A percentile compares a stretch with the other conserved stretches of the same genome.
These are phyloP conservation scores for Phyllosticta paracitricarpa DNA, from an alignment of 2,329 filamentous ascomycete genomes.

Conservation along the genomic window DNA sequence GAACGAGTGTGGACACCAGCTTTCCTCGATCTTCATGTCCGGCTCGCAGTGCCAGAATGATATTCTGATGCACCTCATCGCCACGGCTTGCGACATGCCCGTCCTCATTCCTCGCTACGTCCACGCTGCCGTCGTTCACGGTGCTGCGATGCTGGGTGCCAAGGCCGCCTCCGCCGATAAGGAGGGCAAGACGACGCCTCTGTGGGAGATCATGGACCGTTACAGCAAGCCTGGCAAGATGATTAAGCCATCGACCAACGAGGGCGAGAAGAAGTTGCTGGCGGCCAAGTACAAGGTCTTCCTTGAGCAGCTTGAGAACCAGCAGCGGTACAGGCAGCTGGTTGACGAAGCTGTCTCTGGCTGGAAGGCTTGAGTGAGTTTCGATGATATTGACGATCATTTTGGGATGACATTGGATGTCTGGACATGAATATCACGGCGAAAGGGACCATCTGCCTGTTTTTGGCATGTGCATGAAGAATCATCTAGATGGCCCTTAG, in stretches of 20 bases:
- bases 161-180: slow-evolving; percentile 83
- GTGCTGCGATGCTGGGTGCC: slow-evolving; percentile 95
- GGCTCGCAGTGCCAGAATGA: slow-evolving; percentile 95
- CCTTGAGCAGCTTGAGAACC: slow-evolving; percentile 78
- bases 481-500: background rate
- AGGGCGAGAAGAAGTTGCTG: slow-evolving; percentile 67
- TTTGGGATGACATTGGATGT: background rate
- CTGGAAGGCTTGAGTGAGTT: slow-evolving; percentile 15
- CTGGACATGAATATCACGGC: background rate
- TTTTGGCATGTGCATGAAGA: background rate
- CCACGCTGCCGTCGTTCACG: slow-evolving; percentile 90
- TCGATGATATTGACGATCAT: background rate
- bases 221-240: slow-evolving; percentile 91
- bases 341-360: slow-evolving; percentile 51
- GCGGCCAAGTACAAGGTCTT: slow-evolving; percentile 93
- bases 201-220: slow-evolving; percentile 96
- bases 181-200: slow-evolving; percentile 67
- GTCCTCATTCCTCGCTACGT: slow-evolving; percentile 91
- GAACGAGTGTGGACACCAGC: slow-evolving; percentile 80
- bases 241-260: slow-evolving; percentile 63
- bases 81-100: slow-evolving; percentile 82
- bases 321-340: slow-evolving; percentile 69
- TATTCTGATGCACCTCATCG: slow-evolving; percentile 82
- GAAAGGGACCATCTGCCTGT: background rate
- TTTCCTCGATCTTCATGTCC: slow-evolving; percentile 96